These are phyloP conservation scores for Aristolochia californica DNA, from an alignment of 164 flowering plant genomes.

Conservation along the genomic window DNA sequence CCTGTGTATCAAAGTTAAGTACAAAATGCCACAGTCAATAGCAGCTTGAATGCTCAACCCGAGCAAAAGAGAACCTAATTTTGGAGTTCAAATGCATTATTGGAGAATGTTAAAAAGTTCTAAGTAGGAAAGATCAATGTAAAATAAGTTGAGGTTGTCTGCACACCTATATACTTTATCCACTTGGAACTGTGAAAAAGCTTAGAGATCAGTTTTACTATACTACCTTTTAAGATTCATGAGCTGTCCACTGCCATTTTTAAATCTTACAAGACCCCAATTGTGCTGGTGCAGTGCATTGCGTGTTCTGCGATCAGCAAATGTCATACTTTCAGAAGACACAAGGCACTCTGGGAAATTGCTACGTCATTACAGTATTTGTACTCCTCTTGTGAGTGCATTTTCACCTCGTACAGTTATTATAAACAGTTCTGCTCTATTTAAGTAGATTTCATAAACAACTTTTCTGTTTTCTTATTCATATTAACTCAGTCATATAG, in stretches of 20 bases:
- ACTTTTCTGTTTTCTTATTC: background rate
- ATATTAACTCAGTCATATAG: constrained; percentile 22
- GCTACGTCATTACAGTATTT: constrained; percentile 74
- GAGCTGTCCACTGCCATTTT: background rate
- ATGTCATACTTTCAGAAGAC: constrained; percentile 87
- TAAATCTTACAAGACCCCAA: background rate
- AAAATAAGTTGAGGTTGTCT: too few species aligned
- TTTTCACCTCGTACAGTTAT: background rate
- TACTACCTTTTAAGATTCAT: background rate
- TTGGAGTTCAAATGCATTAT: too few species aligned
- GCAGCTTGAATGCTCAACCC: too few species aligned
- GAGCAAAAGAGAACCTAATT: too few species aligned
- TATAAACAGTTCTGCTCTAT: too few species aligned
- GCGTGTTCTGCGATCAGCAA: constrained; percentile 76
- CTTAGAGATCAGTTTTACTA: background rate
- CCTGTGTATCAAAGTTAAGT: too few species aligned
- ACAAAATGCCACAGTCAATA: too few species aligned
- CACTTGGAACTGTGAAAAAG: too few species aligned
- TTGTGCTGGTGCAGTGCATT: constrained; percentile 49
- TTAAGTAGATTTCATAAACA: background rate
- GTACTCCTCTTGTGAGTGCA: constrained; percentile 70
- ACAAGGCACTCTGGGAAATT: constrained; percentile 95
- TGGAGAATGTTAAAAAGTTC: too few species aligned
- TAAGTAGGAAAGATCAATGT: too few species aligned
- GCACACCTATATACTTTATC: too few species aligned